Evolutionary conservation across 495 filamentous ascomycete genomes (phyloP).

Genomic region (Letharia lupina): DNA sequence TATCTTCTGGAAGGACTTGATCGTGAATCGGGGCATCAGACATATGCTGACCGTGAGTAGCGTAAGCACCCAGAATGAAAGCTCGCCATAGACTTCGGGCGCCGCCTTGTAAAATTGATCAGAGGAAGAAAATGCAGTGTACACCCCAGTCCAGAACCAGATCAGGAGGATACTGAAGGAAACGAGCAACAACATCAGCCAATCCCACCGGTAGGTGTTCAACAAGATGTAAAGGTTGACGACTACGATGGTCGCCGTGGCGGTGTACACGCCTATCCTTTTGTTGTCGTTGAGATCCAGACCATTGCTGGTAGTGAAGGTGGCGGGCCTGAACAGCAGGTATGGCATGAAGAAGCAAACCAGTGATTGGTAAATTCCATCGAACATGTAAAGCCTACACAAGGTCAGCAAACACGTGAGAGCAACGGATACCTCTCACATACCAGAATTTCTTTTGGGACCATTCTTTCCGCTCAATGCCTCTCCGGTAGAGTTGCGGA

Average conservation of each 20-base stretch:
- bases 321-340: constrained; percentile 59
- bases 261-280: constrained; percentile 78
- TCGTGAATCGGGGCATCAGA: constrained; percentile 73
- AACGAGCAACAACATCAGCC: constrained; percentile 78
- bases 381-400: constrained; percentile 81
- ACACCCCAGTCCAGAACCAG: constrained; percentile 95
- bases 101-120: constrained; percentile 69
- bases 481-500: constrained; percentile 89
- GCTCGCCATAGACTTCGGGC: constrained; percentile 65
- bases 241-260: constrained; percentile 62
- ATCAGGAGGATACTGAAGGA: constrained; percentile 74
- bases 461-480: constrained; percentile 97
- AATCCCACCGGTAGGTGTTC: constrained; percentile 97
- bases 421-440: constrained; percentile 22
- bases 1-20: constrained; percentile 85
- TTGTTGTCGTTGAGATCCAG: constrained; percentile 63
- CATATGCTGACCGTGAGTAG: constrained; percentile 68
- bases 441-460: constrained; percentile 96
- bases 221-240: constrained; percentile 92
- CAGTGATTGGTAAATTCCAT: constrained; percentile 90
- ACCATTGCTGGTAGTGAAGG: constrained; percentile 59
- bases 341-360: constrained; percentile 91
- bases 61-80: constrained; percentile 79
- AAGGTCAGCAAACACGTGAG: constrained; percentile 29
- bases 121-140: constrained; percentile 59